Percentiles rank a stretch among this genome's conserved stretches.
phyloP scores from a whole-genome alignment of 1,284 basidiomycete genomes.

The Austroboletus rostrupii region DNA sequence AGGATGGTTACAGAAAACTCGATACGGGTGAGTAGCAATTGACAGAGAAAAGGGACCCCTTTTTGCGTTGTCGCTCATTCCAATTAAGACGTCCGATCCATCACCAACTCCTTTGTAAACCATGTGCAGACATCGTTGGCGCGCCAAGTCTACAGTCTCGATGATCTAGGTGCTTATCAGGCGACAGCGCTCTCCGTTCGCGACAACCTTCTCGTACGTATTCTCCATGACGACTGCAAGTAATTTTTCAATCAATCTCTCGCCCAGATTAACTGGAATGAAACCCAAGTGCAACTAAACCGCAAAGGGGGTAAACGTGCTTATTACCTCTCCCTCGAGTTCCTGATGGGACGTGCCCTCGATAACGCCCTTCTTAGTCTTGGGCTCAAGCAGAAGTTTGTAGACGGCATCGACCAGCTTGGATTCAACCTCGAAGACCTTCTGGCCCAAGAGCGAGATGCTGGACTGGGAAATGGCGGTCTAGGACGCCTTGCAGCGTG shows the following conservation, averaged over 20 bases:
- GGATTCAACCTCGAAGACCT: slow-evolving; percentile 87
- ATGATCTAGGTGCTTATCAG: slow-evolving; percentile 78
- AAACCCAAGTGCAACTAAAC: slow-evolving; percentile 67
- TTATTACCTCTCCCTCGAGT: slow-evolving; percentile 89
- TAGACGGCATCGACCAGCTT: slow-evolving; percentile 63
- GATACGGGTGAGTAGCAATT: slow-evolving; percentile 46
- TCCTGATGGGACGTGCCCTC: slow-evolving; percentile 84
- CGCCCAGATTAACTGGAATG: slow-evolving; percentile 72
- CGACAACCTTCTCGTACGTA: slow-evolving; percentile 75
- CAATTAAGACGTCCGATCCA: slow-evolving; percentile 52
- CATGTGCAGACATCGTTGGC: slow-evolving; percentile 87
- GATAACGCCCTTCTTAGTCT: slow-evolving; percentile 90
- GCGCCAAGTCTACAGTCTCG: slow-evolving; percentile 84
- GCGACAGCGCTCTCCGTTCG: slow-evolving; percentile 77
- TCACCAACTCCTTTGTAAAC: slow-evolving; percentile 78
- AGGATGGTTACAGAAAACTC: slow-evolving; percentile 55
- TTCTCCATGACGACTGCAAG: background rate
- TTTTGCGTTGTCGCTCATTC: too few species aligned
- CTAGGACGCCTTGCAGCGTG: slow-evolving; percentile 91
- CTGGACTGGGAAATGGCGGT: slow-evolving; percentile 85
- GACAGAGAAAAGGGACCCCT: too few species aligned
- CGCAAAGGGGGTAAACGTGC: slow-evolving; percentile 76
- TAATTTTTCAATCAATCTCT: slow-evolving; percentile 5
- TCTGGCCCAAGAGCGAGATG: slow-evolving; percentile 84
- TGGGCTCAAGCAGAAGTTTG: slow-evolving; percentile 73